A percentile compares a stretch with the other conserved stretches of the same genome.
phyloP scores from a whole-genome alignment of 345 rosid species.

The Raphanus raphanistrum region DNA sequence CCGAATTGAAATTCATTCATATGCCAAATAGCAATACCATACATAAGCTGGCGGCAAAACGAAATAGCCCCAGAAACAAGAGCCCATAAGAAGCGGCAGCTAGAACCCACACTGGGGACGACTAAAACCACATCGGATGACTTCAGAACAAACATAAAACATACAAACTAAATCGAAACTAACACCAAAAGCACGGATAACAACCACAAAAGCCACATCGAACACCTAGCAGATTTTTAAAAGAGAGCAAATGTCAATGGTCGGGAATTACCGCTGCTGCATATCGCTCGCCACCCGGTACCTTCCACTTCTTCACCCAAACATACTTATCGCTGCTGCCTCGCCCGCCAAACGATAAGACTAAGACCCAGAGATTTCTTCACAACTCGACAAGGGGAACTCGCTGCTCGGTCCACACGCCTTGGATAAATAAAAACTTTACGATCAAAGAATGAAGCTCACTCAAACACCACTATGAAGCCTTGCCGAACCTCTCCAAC shows the following conservation, averaged over 20 bases:
- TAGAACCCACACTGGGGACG: too few species aligned
- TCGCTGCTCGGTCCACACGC: background rate
- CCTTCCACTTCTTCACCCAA: background rate
- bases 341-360: background rate
- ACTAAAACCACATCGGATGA: too few species aligned
- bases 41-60: too few species aligned
- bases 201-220: background rate
- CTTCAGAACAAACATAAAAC: too few species aligned
- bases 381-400: background rate
- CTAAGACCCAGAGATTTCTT: background rate
- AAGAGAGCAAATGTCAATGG: background rate
- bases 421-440: background rate
- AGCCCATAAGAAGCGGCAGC: too few species aligned
- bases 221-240: background rate
- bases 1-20: too few species aligned
- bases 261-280: too few species aligned
- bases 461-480: background rate
- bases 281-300: too few species aligned
- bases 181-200: too few species aligned
- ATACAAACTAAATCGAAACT: too few species aligned
- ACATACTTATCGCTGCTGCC: background rate
- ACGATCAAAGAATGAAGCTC: background rate
- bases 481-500: background rate
- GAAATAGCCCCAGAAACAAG: too few species aligned
- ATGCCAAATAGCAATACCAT: too few species aligned